These are phyloP conservation scores for Stagonosporopsis rhizophila DNA, from an alignment of 2,329 filamentous ascomycete genomes.

Conservation along the genomic window DNA sequence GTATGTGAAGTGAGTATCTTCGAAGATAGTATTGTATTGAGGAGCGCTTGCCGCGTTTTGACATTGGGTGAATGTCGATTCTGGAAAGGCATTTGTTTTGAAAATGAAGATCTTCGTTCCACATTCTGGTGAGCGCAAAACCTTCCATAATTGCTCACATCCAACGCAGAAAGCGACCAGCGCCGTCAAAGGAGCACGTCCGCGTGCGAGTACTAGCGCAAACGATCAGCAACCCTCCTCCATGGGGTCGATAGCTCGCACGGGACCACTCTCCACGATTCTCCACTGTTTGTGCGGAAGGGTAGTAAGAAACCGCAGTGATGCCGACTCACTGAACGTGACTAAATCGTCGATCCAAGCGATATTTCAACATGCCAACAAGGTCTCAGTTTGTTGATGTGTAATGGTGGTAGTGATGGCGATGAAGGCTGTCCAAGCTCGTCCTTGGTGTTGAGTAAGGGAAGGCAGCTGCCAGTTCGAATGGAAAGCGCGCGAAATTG, in stretches of 20 bases:
- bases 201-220: constrained; percentile 6
- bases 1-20: not conserved
- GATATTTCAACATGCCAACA: not conserved
- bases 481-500: constrained; percentile 17
- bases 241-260: constrained; percentile 20
- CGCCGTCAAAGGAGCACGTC: not conserved
- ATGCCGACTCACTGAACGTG: constrained; percentile 17
- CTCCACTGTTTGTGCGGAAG: constrained; percentile 27
- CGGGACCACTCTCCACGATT: constrained; percentile 21
- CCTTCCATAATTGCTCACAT: not conserved
- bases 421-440: not conserved
- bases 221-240: constrained; percentile 6
- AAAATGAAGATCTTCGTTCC: not conserved
- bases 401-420: not conserved
- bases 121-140: not conserved
- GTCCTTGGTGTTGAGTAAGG: not conserved
- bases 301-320: constrained; percentile 15
- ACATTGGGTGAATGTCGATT: not conserved
- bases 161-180: not conserved
- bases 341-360: not conserved
- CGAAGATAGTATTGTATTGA: not conserved
- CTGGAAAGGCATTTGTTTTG: not conserved
- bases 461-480: not conserved
- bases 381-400: not conserved
- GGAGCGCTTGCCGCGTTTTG: not conserved